These are phyloP conservation scores for Mariannaea elegans DNA, from an alignment of 2,329 filamentous ascomycete genomes.

Conservation along the genomic window DNA sequence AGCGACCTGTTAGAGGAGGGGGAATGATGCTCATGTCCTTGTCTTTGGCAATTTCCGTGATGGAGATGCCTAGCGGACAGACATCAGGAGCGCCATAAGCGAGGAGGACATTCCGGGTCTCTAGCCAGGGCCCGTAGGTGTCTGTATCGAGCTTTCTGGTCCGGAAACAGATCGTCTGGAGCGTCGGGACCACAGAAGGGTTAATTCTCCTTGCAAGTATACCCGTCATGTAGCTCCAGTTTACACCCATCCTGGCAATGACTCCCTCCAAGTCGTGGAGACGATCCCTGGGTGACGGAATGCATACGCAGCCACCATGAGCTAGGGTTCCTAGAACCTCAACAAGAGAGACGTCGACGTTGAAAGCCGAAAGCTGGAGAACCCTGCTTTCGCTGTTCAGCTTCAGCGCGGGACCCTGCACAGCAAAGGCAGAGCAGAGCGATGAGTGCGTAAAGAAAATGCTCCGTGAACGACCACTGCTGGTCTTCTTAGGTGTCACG, in stretches of 20 bases:
- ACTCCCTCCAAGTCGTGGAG: slow-evolving; percentile 59
- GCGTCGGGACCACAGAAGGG: slow-evolving; percentile 47
- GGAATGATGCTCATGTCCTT: slow-evolving; percentile 54
- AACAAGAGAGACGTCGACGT: slow-evolving; percentile 61
- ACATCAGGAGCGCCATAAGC: slow-evolving; percentile 62
- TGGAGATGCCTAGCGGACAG: slow-evolving; percentile 61
- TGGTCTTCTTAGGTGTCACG: slow-evolving; percentile 61
- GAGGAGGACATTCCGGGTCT: slow-evolving; percentile 56
- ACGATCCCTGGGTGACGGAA: slow-evolving; percentile 61
- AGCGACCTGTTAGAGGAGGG: slow-evolving; percentile 58
- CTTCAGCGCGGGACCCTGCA: slow-evolving; percentile 59
- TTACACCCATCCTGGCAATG: slow-evolving; percentile 60
- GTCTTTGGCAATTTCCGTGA: slow-evolving; percentile 52
- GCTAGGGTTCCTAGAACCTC: slow-evolving; percentile 63
- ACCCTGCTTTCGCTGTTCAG: slow-evolving; percentile 63
- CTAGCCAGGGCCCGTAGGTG: slow-evolving; percentile 57
- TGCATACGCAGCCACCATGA: slow-evolving; percentile 66
- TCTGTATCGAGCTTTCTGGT: slow-evolving; percentile 61
- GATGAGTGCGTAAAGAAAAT: slow-evolving; percentile 70
- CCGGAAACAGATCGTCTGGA: slow-evolving; percentile 56
- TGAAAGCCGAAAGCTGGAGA: slow-evolving; percentile 63
- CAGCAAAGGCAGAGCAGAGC: slow-evolving; percentile 62
- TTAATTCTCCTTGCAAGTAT: slow-evolving; percentile 61
- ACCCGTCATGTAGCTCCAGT: slow-evolving; percentile 65
- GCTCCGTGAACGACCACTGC: slow-evolving; percentile 56